Evolutionary conservation across 2,329 filamentous ascomycete genomes (phyloP), one percentile per base, ranked within the genome.

Genomic region (Fusarium odoratissimum): DNA sequence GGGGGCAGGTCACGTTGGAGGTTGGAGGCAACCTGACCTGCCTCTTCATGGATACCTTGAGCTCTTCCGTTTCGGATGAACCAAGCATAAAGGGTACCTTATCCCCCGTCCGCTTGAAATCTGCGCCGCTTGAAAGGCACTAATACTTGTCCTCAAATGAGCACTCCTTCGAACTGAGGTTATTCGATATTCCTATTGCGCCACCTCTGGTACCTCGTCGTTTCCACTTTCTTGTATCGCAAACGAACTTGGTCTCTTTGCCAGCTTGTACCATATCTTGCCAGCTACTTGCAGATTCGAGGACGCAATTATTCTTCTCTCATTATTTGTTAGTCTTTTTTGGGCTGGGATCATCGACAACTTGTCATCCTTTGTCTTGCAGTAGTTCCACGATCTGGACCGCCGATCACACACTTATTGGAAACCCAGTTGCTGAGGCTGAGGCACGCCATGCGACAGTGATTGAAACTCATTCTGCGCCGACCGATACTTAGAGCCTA

Each of bases 371-470:
- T 55, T 54, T 65, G 61, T 71, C 63, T 55, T 58, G 62, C 68
- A 68, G 51, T 67, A 73, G 48, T 66, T 61, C 64, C 58, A 48
- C 68, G 60, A 72, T 64, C 67, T 64, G 60, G 65, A 60, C 61
- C 65, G 72, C 64, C 71, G 73, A 78, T 78, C 73, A 67, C 55
- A 60, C 64, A 45, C 66, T 56, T 64, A 55, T 63, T 63, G 64
- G 72, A 75, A 76, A 71, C 64, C 46, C 48, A 52, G 64, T 75
- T 65, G 59, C 72, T 65, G 57, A 61, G 66, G 65, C 59, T 72
- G 67, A 62, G 66, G 73, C 72, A 73, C 77, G 76, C 70, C 71
- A 78, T 78, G 76, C 76, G 72, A 77, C 76, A 69, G 69, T 71
- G 71, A 72, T 65, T 56, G 67, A 69, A 54, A 65, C 64, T 56